phyloP scores from a whole-genome alignment of 2,329 filamentous ascomycete genomes.

The Mycosphaerella sp. region DNA sequence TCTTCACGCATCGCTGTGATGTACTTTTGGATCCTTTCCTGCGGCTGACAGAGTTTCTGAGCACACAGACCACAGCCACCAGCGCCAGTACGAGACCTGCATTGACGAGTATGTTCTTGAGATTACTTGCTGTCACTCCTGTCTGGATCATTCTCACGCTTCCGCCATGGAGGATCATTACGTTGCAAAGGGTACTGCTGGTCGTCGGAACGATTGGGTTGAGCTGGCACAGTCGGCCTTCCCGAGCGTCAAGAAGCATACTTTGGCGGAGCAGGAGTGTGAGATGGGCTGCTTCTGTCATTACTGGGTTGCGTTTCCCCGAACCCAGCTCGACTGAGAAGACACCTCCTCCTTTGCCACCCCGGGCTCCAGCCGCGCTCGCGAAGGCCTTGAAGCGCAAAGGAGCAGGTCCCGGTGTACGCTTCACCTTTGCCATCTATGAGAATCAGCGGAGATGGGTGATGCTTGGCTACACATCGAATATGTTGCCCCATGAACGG shows the following conservation, averaged over 20 bases:
- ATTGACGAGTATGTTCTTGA: slow-evolving; percentile 79
- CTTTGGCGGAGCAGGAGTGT: slow-evolving; percentile 81
- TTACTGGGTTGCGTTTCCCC: slow-evolving; percentile 76
- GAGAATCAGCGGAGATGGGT: slow-evolving; percentile 97
- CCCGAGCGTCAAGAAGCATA: slow-evolving; percentile 75
- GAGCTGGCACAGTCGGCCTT: slow-evolving; percentile 86
- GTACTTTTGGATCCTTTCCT: slow-evolving; percentile 84
- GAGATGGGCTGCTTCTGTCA: slow-evolving; percentile 59
- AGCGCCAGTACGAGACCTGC: slow-evolving; percentile 87
- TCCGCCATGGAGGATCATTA: slow-evolving; percentile 77
- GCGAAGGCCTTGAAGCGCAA: slow-evolving; percentile 37
- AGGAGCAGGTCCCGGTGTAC: slow-evolving; percentile 60
- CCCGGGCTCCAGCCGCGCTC: slow-evolving; percentile 16
- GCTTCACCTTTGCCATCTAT: slow-evolving; percentile 93
- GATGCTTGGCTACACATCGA: slow-evolving; percentile 89
- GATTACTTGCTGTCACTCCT: slow-evolving; percentile 80
- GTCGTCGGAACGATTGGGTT: slow-evolving; percentile 77
- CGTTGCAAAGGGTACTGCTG: slow-evolving; percentile 76
- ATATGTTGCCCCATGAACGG: slow-evolving; percentile 82
- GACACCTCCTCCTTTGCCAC: slow-evolving; percentile 16
- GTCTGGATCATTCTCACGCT: slow-evolving; percentile 80
- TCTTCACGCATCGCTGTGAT: slow-evolving; percentile 87
- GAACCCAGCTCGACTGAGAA: slow-evolving; percentile 30
- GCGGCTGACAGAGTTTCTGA: slow-evolving; percentile 80
- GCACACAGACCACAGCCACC: slow-evolving; percentile 77